Evolutionary conservation across 495 filamentous ascomycete species (phyloP), one percentile per base, ranked within the genome.

Genomic region (Trypethelium eluteriae): DNA sequence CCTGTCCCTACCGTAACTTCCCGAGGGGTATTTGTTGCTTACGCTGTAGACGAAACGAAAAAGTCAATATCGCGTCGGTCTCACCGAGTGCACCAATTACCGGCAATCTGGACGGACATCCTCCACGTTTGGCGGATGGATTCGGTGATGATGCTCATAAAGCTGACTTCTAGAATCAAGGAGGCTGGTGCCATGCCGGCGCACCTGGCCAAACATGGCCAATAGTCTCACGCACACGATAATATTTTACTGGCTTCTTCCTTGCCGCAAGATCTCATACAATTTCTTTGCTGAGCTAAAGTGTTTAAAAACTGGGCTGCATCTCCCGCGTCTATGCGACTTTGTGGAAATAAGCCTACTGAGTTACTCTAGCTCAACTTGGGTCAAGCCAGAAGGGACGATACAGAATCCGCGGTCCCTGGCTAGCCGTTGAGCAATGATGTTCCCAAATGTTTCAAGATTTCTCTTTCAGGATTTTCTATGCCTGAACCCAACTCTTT

Each of bases 151-250:
- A 59, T 59, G 34, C 18, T 53, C 53, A 59, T 14, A 6, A 3
- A 2, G 32, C 53, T 18, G 53, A 35, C 14, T 25, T 25, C 25
- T 25, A n/a, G 41, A 34, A 53, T 9, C 34, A 59, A n/a, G 53
- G 53, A n/a, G 53, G 53, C 53, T 59, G 53, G 53, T 34, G 53
- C 18, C 36, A 32, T 14, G 53, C 14, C 36, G 53, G 53, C 53
- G 18, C 53, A 4, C 32, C 25, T 59, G 32, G 2, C 32, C 53
- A 32, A 25, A 25, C 1, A 25, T 25, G 25, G 25, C 25, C 53
- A 18, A 14, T 44, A 14, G 41, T 44, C 41, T 25, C 41, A 44
- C 32, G 6, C 53, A 36, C 53, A 32, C 49, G 49, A 53, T 5
- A n/a, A 35, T 3, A 59, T 59, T 7, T 6, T 32, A 36, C 53